Conservation (phyloP, 1,139 yeast genomes). For the Zhuliangozyma parablackwelliae region DNA sequence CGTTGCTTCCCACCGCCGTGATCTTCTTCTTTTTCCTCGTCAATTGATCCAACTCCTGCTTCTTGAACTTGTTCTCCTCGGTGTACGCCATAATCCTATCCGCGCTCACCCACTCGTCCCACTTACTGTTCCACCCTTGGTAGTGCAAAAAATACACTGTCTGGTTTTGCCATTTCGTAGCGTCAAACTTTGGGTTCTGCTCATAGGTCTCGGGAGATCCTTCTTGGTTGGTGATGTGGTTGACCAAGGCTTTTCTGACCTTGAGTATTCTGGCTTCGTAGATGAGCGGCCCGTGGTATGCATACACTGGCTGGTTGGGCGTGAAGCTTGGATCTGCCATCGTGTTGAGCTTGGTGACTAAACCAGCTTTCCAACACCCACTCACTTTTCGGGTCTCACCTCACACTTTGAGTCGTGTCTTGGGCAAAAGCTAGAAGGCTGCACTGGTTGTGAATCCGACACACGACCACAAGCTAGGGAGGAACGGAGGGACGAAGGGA, state of each 20-base stretch:
- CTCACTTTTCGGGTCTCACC: slow-evolving; percentile 3
- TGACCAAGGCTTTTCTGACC: slow-evolving; percentile 51
- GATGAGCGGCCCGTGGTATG: slow-evolving; percentile 86
- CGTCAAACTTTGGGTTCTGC: slow-evolving; percentile 9
- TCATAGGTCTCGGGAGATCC: slow-evolving; percentile 9
- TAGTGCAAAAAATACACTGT: slow-evolving; percentile 67
- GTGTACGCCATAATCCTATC: slow-evolving; percentile 66
- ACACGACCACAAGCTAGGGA: no score
- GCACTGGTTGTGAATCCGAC: not conserved
- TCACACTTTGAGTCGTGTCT: no score
- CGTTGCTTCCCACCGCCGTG: not conserved
- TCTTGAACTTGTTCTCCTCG: slow-evolving; percentile 67
- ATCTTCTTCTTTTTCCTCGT: slow-evolving; percentile 16
- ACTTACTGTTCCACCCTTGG: slow-evolving; percentile 91
- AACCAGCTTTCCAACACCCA: slow-evolving; percentile 3
- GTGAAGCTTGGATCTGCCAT: slow-evolving; percentile 10
- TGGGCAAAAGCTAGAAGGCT: not conserved
- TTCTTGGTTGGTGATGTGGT: slow-evolving; percentile 9
- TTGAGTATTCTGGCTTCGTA: slow-evolving; percentile 83
- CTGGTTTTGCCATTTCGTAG: slow-evolving; percentile 8
- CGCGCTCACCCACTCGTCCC: slow-evolving; percentile 94
- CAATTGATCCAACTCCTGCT: slow-evolving; percentile 55
- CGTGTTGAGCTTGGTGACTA: slow-evolving; percentile 2
- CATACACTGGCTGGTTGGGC: slow-evolving; percentile 56
- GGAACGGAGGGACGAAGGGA: no score